These are phyloP conservation scores for Chamaecrista fasciculata DNA, from an alignment of 306 rosid species.

Conservation along the genomic window DNA sequence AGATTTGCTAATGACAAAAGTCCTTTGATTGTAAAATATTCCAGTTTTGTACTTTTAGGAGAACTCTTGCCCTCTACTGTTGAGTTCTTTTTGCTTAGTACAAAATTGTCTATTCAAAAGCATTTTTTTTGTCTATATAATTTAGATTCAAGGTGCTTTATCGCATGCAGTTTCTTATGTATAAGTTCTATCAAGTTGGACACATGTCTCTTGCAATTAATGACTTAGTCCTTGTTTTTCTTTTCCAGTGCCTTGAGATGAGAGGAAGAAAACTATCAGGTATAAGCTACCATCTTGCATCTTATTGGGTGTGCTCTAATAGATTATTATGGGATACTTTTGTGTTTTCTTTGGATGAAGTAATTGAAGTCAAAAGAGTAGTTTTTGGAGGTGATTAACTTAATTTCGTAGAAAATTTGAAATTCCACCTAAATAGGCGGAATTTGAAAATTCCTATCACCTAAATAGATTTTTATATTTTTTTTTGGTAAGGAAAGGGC, in stretches of 20 bases:
- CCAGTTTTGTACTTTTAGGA: neutral
- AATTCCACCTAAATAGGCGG: no score
- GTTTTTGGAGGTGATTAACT: no score
- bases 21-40: neutral
- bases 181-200: neutral
- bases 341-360: no score
- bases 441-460: no score
- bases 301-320: neutral
- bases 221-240: neutral
- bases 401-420: no score
- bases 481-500: no score
- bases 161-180: neutral
- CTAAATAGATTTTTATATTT: no score
- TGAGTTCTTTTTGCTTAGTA: neutral
- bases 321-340: neutral
- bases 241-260: neutral
- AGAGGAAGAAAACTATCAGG: neutral
- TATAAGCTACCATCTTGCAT: neutral
- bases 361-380: no score
- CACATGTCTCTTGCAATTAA: neutral
- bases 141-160: neutral
- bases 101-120: neutral
- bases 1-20: neutral
- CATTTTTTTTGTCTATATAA: neutral
- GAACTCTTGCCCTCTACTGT: neutral